phyloP scores from a whole-genome alignment of 2,329 filamentous ascomycete genomes.

The Pyricularia sp. region DNA sequence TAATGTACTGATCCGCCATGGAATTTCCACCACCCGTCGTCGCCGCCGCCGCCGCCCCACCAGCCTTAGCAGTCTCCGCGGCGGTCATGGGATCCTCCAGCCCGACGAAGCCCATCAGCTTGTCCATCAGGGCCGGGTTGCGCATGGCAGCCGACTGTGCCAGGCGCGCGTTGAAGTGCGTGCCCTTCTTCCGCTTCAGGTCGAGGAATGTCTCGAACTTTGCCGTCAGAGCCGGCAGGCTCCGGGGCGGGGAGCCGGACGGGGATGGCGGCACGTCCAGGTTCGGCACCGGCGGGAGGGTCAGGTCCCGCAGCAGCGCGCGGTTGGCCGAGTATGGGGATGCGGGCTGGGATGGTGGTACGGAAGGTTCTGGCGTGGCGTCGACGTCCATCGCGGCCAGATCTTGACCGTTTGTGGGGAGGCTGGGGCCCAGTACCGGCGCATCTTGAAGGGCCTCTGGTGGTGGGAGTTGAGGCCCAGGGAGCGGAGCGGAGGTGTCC shows the following conservation, averaged over 20 bases:
- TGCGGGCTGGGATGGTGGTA: slow-evolving; percentile 17
- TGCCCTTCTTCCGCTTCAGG: slow-evolving; percentile 60
- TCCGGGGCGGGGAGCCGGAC: slow-evolving; percentile 45
- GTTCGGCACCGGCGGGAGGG: slow-evolving; percentile 62
- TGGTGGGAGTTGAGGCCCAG: slow-evolving; percentile 1
- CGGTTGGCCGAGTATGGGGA: slow-evolving; percentile 63
- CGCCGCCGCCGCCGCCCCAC: slow-evolving; percentile 19
- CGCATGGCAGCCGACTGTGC: slow-evolving; percentile 56
- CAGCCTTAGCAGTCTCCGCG: slow-evolving; percentile 9
- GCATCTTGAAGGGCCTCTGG: slow-evolving; percentile 5
- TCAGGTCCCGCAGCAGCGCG: slow-evolving; percentile 59
- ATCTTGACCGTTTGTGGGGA: slow-evolving; percentile 10
- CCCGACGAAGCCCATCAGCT: slow-evolving; percentile 61
- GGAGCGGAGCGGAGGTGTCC: not conserved
- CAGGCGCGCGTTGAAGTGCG: slow-evolving; percentile 71
- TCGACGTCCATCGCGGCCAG: not conserved
- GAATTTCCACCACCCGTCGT: not conserved
- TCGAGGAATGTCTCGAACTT: slow-evolving; percentile 68
- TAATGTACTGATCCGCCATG: slow-evolving; percentile 47
- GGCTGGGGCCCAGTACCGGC: slow-evolving; percentile 8
- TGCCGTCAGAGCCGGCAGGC: slow-evolving; percentile 35
- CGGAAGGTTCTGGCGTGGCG: not conserved
- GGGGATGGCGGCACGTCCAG: slow-evolving; percentile 68
- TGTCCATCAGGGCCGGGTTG: slow-evolving; percentile 65
- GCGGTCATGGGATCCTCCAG: slow-evolving; percentile 20